Base-by-base conservation (phyloP, 495 filamentous ascomycete species). In the Neurospora intermedia region DNA sequence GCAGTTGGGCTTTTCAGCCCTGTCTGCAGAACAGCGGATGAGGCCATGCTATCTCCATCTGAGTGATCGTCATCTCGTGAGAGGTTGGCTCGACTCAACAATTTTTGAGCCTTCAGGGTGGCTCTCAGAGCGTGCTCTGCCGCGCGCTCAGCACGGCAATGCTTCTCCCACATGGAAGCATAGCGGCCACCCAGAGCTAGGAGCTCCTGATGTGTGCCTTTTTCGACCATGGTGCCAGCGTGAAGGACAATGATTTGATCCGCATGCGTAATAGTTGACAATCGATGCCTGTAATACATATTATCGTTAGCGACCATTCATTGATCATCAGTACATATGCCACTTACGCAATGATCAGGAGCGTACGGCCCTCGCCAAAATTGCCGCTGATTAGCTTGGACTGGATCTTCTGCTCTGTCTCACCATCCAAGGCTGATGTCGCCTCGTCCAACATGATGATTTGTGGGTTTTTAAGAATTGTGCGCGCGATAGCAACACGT, bases 401-500 rank as follows among this genome's bases (percentile, higher is more conserved):
- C 79, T 99, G 96, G 69, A 99, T 98, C 78, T 98, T 91, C 80
- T 97, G 93, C 80, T 99, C 96, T 3, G 96, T 99, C 76, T 96
- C 93, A 1, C 93, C 95, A 75, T 99, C 96, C 20, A 99, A 86
- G 4, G 96, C 96, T 42, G 96, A 96, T 0, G 96, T 99, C 8
- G 96, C 96, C 82, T 99, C 96, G 78, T 99, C 96, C 18, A 99
- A 84, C 78, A 99, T 91, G 80, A 99, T 98, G 75, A 99, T 94
- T 45, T 92, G 92, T 20, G 96, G 96, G 76, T 97, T 91, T 82
- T 99, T 99, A 70, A 99, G 85, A 72, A 99, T 97, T 15, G 96
- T 97, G 54, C 96, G 91, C 66, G 96, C 96, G 78, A 99, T 99
- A 10, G 96, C 96, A 48, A 98, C 93, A 41, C 96, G 92, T 81